phyloP scores from a whole-genome alignment of 805 yeast genomes.

The Grigorovia humatica region DNA sequence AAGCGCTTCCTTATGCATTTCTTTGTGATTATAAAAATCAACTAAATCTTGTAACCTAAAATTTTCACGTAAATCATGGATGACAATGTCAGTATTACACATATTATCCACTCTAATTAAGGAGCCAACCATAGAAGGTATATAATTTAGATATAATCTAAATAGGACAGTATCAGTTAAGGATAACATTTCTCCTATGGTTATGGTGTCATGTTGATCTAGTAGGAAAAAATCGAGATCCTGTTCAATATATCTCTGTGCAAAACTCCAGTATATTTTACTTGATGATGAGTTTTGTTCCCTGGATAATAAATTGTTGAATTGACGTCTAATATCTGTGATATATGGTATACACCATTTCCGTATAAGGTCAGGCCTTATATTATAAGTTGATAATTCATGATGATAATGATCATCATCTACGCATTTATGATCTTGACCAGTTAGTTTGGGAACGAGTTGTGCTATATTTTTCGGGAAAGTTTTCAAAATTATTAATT shows the following conservation, averaged over 20 bases:
- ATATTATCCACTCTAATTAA: conserved; percentile 64
- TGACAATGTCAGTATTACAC: conserved; percentile 59
- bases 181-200: conserved; percentile 31
- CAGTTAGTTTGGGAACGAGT: conserved; percentile 8
- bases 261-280: conserved; percentile 14
- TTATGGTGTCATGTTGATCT: conserved; percentile 24
- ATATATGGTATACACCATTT: conserved; percentile 33
- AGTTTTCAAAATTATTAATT: conserved; percentile 33
- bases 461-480: conserved; percentile 34
- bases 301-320: conserved; percentile 19
- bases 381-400: conserved; percentile 1
- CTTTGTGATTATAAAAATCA: conserved; percentile 63
- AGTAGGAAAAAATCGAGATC: conserved; percentile 22
- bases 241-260: conserved; percentile 14
- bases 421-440: conserved; percentile 11
- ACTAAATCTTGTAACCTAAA: conserved; percentile 56
- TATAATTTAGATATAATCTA: conserved; percentile 56
- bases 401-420: neutral
- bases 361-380: conserved; percentile 12
- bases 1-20: conserved; percentile 57
- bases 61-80: conserved; percentile 37
- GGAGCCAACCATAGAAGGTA: conserved; percentile 71
- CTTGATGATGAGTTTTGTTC: conserved; percentile 2
- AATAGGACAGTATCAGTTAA: conserved; percentile 72
- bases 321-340: conserved; percentile 40